These are phyloP conservation scores for Tuber umbilicatum DNA, from an alignment of 495 filamentous ascomycete species.

Conservation along the genomic window DNA sequence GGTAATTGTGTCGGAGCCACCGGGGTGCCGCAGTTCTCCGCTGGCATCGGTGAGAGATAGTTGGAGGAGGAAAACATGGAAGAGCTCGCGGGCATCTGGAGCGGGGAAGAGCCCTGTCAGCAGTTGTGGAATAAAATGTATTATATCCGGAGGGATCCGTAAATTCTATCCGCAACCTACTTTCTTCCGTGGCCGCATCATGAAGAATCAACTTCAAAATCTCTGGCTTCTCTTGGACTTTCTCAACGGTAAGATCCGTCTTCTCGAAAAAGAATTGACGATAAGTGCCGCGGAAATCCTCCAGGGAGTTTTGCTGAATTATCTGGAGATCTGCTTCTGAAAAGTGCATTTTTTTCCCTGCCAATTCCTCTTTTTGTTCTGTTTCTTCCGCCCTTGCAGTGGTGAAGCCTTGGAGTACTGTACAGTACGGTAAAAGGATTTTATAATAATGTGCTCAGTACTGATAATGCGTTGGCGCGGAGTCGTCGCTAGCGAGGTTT, in stretches of 20 bases:
- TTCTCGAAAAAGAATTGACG: not conserved
- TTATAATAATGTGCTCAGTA: not conserved
- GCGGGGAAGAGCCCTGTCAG: not conserved
- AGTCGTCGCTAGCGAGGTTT: not conserved
- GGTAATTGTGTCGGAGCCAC: not conserved
- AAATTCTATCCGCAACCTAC: not conserved
- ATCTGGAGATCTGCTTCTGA: not conserved
- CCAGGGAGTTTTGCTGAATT: not conserved
- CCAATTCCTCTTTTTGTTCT: not conserved
- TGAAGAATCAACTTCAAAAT: not conserved
- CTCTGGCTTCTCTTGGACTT: not conserved
- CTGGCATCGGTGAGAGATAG: not conserved
- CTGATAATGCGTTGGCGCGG: not conserved
- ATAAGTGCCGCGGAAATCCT: not conserved
- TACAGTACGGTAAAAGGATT: no score
- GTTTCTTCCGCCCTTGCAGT: not conserved
- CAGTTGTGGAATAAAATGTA: not conserved
- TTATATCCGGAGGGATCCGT: not conserved
- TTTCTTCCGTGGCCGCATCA: not conserved
- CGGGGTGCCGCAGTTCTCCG: not conserved
- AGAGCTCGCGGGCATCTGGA: not conserved
- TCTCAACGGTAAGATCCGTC: not conserved
- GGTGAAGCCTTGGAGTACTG: not conserved
- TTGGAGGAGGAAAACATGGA: slow-evolving; percentile 1
- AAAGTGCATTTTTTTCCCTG: not conserved